Percentiles rank a stretch among this genome's conserved stretches.
phyloP scores from a whole-genome alignment of 441 rosid genomes.

The Erodium moschatum region DNA sequence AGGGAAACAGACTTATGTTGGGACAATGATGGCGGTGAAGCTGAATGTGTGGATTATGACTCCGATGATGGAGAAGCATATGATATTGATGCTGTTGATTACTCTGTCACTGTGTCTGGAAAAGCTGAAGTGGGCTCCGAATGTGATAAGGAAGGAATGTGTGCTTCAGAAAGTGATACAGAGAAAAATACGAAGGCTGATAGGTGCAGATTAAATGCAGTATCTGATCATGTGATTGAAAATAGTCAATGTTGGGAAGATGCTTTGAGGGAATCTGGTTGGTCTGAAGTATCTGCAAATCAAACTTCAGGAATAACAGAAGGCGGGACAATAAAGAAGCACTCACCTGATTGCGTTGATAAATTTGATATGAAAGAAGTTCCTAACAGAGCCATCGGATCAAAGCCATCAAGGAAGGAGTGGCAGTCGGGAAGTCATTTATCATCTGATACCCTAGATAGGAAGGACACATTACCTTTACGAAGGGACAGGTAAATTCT shows the following conservation, averaged over 20 bases:
- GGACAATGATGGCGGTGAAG: slow-evolving; percentile 33
- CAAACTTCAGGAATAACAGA: slow-evolving; percentile 22
- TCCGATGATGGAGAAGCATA: slow-evolving; percentile 19
- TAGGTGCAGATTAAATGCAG: slow-evolving; percentile 24
- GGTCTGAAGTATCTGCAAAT: slow-evolving; percentile 18
- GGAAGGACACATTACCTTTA: slow-evolving; percentile 5
- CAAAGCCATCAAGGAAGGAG: slow-evolving; percentile 27
- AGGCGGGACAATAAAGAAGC: slow-evolving; percentile 28
- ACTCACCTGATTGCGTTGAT: slow-evolving; percentile 24
- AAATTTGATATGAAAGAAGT: slow-evolving; percentile 22
- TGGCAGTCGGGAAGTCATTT: slow-evolving; percentile 9
- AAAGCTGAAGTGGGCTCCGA: slow-evolving; percentile 19
- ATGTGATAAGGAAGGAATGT: slow-evolving; percentile 29
- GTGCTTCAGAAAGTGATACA: slow-evolving; percentile 27
- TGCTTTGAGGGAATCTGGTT: slow-evolving; percentile 13
- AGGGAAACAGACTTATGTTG: slow-evolving; percentile 38
- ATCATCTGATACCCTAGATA: neutral
- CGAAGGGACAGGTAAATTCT: slow-evolving; percentile 31
- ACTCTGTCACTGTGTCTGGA: slow-evolving; percentile 5
- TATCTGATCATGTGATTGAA: slow-evolving; percentile 21
- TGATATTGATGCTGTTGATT: slow-evolving; percentile 10
- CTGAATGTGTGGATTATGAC: slow-evolving; percentile 42
- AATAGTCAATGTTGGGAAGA: slow-evolving; percentile 17
- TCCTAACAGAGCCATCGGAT: slow-evolving; percentile 23
- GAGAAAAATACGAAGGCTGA: slow-evolving; percentile 30